A percentile compares a stretch with the other conserved stretches of the same genome.
Evolutionary conservation across 306 rosid genomes (phyloP).

Genomic region (Cicer bijugum): DNA sequence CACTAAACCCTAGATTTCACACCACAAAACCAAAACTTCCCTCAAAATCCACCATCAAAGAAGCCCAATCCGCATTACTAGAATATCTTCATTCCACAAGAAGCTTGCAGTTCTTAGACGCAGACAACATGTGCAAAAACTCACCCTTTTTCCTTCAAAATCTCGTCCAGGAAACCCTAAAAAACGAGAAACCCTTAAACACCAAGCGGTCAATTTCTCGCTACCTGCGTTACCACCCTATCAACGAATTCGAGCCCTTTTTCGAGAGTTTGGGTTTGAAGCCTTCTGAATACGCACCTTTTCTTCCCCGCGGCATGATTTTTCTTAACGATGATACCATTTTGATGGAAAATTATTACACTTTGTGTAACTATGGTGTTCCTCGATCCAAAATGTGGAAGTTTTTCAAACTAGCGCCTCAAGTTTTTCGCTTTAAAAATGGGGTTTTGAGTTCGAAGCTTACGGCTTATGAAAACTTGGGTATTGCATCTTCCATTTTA

Average conservation of each 20-base stretch:
- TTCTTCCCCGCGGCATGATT: constrained; percentile 66
- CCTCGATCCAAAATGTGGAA: constrained; percentile 60
- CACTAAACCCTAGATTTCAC: constrained; percentile 54
- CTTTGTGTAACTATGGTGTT: constrained; percentile 66
- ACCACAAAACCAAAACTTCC: constrained; percentile 27
- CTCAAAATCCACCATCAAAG: constrained; percentile 38
- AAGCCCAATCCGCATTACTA: constrained; percentile 73
- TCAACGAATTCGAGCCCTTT: constrained; percentile 87
- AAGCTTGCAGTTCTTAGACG: constrained; percentile 66
- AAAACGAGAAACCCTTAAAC: background rate
- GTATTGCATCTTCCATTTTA: constrained; percentile 45
- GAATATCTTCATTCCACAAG: constrained; percentile 79
- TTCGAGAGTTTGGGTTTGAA: constrained; percentile 82
- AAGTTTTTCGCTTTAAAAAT: constrained; percentile 52
- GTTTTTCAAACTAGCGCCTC: constrained; percentile 55
- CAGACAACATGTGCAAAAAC: constrained; percentile 79
- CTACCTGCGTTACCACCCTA: constrained; percentile 70
- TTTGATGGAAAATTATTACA: constrained; percentile 66
- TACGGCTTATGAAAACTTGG: constrained; percentile 59
- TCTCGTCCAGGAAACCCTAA: constrained; percentile 50
- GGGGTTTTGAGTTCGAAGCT: constrained; percentile 66
- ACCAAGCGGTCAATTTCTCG: constrained; percentile 50
- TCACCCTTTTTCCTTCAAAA: constrained; percentile 63
- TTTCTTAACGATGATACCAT: constrained; percentile 61
- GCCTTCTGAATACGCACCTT: constrained; percentile 61